Conservation (phyloP, 1,139 yeast species). For the Wickerhamomyces sp. region DNA sequence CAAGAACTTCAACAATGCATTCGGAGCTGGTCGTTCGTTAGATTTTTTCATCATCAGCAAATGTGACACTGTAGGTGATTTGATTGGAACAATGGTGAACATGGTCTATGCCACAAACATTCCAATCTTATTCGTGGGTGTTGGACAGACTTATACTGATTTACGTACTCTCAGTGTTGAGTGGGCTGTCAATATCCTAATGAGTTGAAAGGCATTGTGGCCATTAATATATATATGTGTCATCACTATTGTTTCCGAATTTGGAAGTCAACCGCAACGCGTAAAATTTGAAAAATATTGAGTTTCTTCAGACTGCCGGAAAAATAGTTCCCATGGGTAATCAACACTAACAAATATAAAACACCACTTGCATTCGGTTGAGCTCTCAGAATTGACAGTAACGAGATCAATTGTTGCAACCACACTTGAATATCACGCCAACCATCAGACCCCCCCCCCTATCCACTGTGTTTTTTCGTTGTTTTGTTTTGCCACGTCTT, state of each 20-base stretch:
- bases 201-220: constrained; percentile 40
- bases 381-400: no score
- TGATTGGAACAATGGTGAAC: constrained; percentile 95
- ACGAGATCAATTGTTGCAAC: no score
- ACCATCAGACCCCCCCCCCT: no score
- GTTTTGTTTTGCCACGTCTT: no score
- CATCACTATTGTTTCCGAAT: constrained; percentile 6
- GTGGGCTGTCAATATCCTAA: constrained; percentile 84
- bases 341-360: no score
- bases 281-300: background rate
- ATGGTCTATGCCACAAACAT: constrained; percentile 97
- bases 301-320: background rate
- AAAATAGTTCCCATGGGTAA: no score
- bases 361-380: no score
- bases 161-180: constrained; percentile 87
- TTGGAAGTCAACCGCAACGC: constrained; percentile 10
- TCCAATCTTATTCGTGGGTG: constrained; percentile 92
- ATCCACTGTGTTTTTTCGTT: no score
- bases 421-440: no score
- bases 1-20: constrained; percentile 84
- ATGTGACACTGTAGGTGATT: constrained; percentile 96
- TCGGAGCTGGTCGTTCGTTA: constrained; percentile 74
- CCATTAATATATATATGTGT: constrained; percentile 2
- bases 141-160: constrained; percentile 96
- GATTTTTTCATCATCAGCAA: constrained; percentile 93